Conservation (phyloP, 164 flowering plant species). For the Euptelea pleiosperma region DNA sequence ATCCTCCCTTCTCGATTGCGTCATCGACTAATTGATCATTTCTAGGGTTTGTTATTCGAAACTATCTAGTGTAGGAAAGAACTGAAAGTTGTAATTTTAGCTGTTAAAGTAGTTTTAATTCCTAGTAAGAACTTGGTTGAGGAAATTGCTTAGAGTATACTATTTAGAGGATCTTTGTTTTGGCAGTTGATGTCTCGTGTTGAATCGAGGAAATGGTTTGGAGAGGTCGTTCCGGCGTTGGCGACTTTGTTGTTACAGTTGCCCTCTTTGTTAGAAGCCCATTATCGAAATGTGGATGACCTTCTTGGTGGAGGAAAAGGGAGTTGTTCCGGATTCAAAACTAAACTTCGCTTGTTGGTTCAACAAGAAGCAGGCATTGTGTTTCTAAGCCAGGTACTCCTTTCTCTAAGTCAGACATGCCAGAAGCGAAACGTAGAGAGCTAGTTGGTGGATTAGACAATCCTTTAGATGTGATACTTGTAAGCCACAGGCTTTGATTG, state of each 20-base stretch:
- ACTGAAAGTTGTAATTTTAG: too few relatives aligned
- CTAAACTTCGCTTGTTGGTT: constrained; percentile 61
- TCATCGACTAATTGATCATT: not conserved
- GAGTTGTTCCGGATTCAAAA: constrained; percentile 20
- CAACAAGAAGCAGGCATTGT: constrained; percentile 73
- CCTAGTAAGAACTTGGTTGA: too few relatives aligned
- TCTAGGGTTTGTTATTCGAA: constrained; percentile 8
- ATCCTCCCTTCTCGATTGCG: not conserved
- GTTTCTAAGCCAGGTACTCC: constrained; percentile 66
- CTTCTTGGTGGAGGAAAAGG: constrained; percentile 18
- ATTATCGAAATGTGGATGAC: constrained; percentile 49
- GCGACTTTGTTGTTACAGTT: constrained; percentile 57
- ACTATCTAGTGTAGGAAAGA: too few relatives aligned
- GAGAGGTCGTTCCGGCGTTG: constrained; percentile 56
- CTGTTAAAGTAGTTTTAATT: too few relatives aligned
- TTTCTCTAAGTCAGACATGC: not conserved
- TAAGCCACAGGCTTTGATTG: too few relatives aligned
- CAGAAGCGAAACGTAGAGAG: too few relatives aligned
- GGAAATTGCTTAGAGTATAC: too few relatives aligned
- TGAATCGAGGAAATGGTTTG: constrained; percentile 67
- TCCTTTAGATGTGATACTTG: too few relatives aligned
- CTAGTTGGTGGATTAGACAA: too few relatives aligned
- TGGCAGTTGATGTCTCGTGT: constrained; percentile 53
- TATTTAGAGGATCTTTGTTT: not conserved
- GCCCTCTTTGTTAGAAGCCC: constrained; percentile 65